Conservation (phyloP, 2,329 filamentous ascomycete species). For the Podosphaera aphanis region DNA sequence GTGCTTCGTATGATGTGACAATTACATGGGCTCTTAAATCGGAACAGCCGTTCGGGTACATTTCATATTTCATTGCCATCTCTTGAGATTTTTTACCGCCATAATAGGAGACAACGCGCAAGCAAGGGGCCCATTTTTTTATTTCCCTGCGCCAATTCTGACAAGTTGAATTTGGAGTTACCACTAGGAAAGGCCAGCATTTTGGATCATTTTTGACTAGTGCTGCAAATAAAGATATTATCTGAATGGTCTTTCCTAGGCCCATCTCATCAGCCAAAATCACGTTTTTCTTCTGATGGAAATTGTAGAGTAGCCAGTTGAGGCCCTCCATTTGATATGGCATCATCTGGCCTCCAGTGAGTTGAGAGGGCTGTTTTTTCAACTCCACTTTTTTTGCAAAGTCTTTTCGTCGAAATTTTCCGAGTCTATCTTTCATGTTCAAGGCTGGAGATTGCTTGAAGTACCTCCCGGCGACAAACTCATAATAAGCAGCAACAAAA, state of each 20-base stretch:
- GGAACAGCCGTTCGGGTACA: conserved; percentile 44
- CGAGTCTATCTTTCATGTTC: conserved; percentile 42
- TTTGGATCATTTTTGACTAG: conserved; percentile 39
- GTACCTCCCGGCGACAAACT: conserved; percentile 62
- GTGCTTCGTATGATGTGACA: conserved; percentile 84
- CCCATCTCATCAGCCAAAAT: conserved; percentile 97
- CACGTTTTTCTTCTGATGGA: conserved; percentile 58
- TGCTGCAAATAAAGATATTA: conserved; percentile 59
- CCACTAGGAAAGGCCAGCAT: conserved; percentile 80
- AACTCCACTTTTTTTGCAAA: conserved; percentile 47
- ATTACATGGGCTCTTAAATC: conserved; percentile 75
- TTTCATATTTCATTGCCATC: conserved; percentile 59
- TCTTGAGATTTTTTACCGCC: conserved; percentile 53
- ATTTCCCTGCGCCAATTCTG: conserved; percentile 96
- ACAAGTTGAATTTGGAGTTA: conserved; percentile 85
- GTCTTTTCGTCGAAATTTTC: conserved; percentile 36
- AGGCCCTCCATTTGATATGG: conserved; percentile 78
- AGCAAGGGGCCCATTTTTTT: conserved; percentile 68
- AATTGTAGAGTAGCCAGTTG: conserved; percentile 89
- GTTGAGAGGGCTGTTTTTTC: conserved; percentile 44
- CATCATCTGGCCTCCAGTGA: conserved; percentile 69
- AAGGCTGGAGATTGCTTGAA: conserved; percentile 32
- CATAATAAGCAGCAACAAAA: conserved; percentile 62
- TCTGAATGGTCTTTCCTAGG: conserved; percentile 86
- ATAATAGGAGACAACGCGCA: conserved; percentile 83